Percentiles rank a stretch among this genome's conserved stretches.
Conservation (phyloP, 2,329 filamentous ascomycete genomes). For the Ceratocystis papillata region DNA sequence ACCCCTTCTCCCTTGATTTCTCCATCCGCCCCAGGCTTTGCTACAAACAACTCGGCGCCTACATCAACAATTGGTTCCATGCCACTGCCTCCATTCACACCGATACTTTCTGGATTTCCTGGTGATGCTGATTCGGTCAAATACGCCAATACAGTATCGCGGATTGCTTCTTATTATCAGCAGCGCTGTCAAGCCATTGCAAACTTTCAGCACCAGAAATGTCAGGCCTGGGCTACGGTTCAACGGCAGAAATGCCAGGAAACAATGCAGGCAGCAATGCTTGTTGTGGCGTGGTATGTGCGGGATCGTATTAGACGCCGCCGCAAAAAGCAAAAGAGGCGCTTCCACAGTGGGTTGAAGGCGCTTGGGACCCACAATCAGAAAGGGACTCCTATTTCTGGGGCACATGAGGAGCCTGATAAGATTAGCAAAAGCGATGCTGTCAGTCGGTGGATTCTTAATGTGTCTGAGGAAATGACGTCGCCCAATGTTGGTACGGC, state of each 20-base stretch:
- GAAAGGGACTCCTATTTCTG: background rate
- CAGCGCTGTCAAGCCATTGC: slow-evolving; percentile 39
- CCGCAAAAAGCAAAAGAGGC: slow-evolving; percentile 34
- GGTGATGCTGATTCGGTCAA: slow-evolving; percentile 33
- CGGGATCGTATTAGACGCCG: slow-evolving; percentile 39
- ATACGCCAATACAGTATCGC: slow-evolving; percentile 38
- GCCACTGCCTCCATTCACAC: slow-evolving; percentile 8
- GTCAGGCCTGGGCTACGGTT: slow-evolving; percentile 39
- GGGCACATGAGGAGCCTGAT: slow-evolving; percentile 24
- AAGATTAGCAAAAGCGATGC: slow-evolving; percentile 35
- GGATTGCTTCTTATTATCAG: slow-evolving; percentile 41
- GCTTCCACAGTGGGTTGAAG: slow-evolving; percentile 35
- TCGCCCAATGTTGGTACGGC: slow-evolving; percentile 29
- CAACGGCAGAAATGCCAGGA: slow-evolving; percentile 40
- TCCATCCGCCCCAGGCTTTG: slow-evolving; percentile 1
- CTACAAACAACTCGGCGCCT: slow-evolving; percentile 6
- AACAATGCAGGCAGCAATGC: slow-evolving; percentile 40
- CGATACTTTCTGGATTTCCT: slow-evolving; percentile 18
- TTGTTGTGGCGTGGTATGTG: slow-evolving; percentile 42
- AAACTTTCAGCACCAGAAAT: slow-evolving; percentile 39
- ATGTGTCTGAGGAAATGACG: slow-evolving; percentile 32
- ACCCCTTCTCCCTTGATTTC: slow-evolving; percentile 6
- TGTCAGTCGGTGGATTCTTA: slow-evolving; percentile 37
- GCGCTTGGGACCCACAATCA: slow-evolving; percentile 27
- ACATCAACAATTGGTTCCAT: slow-evolving; percentile 10